Conservation (phyloP, 176 grass and related monocot genomes). For the Avena insularis region DNA sequence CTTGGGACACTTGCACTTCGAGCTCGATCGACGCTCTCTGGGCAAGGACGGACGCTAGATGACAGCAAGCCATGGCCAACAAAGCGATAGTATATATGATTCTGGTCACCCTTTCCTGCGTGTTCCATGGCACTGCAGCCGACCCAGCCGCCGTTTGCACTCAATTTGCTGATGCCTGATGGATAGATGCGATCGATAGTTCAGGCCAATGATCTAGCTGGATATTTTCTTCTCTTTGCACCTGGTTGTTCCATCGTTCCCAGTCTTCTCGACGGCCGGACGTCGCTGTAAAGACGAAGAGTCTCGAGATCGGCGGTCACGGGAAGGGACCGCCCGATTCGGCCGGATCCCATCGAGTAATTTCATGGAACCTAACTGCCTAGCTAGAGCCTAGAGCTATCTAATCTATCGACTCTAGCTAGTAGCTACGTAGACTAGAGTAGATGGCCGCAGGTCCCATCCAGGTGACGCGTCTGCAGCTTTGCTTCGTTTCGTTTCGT, state of each 20-base stretch:
- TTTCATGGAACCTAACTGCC: not conserved
- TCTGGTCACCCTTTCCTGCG: not conserved
- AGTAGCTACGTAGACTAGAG: not conserved
- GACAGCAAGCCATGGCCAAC: not conserved
- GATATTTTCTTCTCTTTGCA: not conserved
- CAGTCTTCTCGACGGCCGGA: constrained; percentile 12
- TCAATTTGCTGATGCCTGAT: not conserved
- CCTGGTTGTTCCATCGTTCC: not conserved
- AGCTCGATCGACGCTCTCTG: not conserved
- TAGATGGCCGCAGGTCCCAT: constrained; percentile 24
- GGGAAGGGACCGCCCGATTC: not conserved
- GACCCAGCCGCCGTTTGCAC: not conserved
- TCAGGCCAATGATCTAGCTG: not conserved
- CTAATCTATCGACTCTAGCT: not conserved
- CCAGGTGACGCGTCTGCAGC: constrained; percentile 57
- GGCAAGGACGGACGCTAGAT: not conserved
- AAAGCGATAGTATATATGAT: not conserved
- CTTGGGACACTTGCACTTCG: not conserved
- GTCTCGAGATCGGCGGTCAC: not conserved
- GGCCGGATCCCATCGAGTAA: constrained; percentile 2
- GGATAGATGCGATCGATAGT: not conserved
- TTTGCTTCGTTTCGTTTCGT: not conserved
- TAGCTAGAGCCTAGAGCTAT: not conserved
- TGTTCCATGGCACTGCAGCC: not conserved
- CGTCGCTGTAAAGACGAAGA: constrained; percentile 6